These are phyloP conservation scores for Crithidia sp. DNA, from an alignment of 208 protist genomes.

Conservation along the genomic window DNA sequence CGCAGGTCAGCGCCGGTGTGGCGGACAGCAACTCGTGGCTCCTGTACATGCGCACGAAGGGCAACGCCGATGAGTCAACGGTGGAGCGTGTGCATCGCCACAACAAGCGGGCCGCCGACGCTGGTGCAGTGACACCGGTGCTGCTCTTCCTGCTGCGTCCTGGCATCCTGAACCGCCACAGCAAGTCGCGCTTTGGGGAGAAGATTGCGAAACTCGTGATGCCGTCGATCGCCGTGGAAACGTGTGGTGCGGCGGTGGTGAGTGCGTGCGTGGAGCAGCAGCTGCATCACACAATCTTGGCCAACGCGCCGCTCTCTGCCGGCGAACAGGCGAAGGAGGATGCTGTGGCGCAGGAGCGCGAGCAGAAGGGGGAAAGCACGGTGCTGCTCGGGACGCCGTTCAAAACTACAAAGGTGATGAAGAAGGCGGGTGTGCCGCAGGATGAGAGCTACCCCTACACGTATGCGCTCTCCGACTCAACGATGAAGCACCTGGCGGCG, in stretches of 20 bases:
- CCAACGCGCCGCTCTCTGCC: background rate
- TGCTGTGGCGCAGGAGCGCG: background rate
- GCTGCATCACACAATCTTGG: background rate
- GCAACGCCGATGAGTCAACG: slow-evolving; percentile 55
- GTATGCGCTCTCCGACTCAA: slow-evolving; percentile 17
- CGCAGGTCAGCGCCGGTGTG: slow-evolving; percentile 60
- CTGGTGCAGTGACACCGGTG: slow-evolving; percentile 18
- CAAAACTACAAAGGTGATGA: slow-evolving; percentile 13
- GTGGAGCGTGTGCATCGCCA: slow-evolving; percentile 44
- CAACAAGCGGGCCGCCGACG: slow-evolving; percentile 20
- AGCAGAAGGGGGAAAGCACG: background rate
- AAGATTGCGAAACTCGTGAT: slow-evolving; percentile 50
- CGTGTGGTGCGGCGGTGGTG: slow-evolving; percentile 56
- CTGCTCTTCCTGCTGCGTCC: slow-evolving; percentile 59
- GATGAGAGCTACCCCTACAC: slow-evolving; percentile 6
- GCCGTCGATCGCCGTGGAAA: slow-evolving; percentile 50
- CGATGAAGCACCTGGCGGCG: slow-evolving; percentile 21
- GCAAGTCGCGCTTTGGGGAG: slow-evolving; percentile 58
- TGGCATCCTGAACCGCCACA: slow-evolving; percentile 61
- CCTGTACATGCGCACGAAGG: slow-evolving; percentile 78
- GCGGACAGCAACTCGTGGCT: slow-evolving; percentile 63
- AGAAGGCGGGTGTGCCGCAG: slow-evolving; percentile 7
- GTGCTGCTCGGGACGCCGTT: slow-evolving; percentile 17
- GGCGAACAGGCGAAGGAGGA: background rate
- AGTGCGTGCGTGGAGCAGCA: slow-evolving; percentile 31